Evolutionary conservation across 768 basidiomycete genomes (phyloP).

Genomic region (Leccinellum luteum): DNA sequence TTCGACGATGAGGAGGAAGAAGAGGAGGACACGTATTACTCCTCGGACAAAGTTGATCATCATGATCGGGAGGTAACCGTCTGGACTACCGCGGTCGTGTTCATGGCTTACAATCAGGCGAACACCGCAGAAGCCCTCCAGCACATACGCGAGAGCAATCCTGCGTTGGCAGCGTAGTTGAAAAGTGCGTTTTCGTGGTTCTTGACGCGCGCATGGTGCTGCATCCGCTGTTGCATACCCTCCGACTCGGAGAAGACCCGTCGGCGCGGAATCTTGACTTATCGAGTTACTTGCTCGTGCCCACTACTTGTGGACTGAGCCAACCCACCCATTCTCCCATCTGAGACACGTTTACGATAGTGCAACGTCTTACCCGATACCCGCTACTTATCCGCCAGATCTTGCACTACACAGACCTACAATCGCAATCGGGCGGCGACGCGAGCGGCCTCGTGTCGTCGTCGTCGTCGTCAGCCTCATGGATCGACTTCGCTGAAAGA

Average conservation of each 20-base stretch:
- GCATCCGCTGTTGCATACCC: conserved; percentile 41
- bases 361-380: conserved; percentile 96
- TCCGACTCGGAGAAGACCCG: conserved; percentile 74
- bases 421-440: conserved; percentile 23
- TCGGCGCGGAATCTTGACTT: conserved; percentile 79
- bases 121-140: conserved; percentile 76
- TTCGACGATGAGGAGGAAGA: conserved; percentile 14
- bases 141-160: conserved; percentile 64
- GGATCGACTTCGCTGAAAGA: conserved; percentile 46
- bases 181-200: conserved; percentile 45
- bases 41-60: too few relatives aligned
- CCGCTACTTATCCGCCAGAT: conserved; percentile 88
- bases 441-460: background rate
- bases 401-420: conserved; percentile 67
- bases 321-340: background rate
- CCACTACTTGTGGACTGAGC: conserved; percentile 53
- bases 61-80: too few relatives aligned
- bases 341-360: conserved; percentile 35
- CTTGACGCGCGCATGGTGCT: background rate
- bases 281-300: conserved; percentile 88
- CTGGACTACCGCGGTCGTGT: too few relatives aligned
- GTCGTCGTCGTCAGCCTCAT: background rate
- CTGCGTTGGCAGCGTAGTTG: conserved; percentile 61
- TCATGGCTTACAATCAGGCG: too few relatives aligned
- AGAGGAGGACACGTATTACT: conserved; percentile 36